Evolutionary conservation across 768 basidiomycete species (phyloP), one percentile per base, ranked within the genome.

Genomic region (Russula compacta): DNA sequence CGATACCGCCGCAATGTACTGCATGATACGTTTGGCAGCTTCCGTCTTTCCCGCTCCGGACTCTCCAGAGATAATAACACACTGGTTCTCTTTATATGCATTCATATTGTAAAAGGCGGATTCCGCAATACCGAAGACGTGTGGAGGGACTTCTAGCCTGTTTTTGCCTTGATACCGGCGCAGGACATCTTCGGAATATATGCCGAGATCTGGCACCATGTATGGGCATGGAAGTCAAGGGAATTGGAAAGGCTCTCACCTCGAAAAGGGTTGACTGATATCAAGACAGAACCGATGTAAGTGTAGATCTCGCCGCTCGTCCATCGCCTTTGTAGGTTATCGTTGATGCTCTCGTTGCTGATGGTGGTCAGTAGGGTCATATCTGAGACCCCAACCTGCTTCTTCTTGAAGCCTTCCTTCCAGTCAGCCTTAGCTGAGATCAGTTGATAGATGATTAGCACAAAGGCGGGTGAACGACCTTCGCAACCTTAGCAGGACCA

Each of bases 361-460:
- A 98, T 98, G 53, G 92, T 95, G 24, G 91, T 89, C 60, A 99
- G 77, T 63, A 99, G 77, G 9, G 97, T 99, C 97, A 99, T 99
- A 79, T 99, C 97, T 46, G 92, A 86, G 60, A 99, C 95, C 58
- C 97, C 97, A 64, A 95, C 87, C 74, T 92, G 88, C 77, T 98
- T 98, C 86, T 98, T 99, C 86, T 97, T 97, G 81, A 99, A 99
- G 5, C 95, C 94, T 70, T 98, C 95, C 75, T 95, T 95, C 95
- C 95, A 99, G 72, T 98, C 95, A 52, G 95, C 95, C 95, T 98
- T 65, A 56, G 58, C 50, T 49, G 49, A 53, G 39, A 59, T 29
- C 9, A 53, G 56, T 33, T 52, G 29, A 44, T 29, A 35, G 35
- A 8, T 36, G 21, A 53, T n/a, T 59, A n/a, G 7, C 29, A 44